Conservation (phyloP, 352 stramenopile species). For the Phytophthora litchii region DNA sequence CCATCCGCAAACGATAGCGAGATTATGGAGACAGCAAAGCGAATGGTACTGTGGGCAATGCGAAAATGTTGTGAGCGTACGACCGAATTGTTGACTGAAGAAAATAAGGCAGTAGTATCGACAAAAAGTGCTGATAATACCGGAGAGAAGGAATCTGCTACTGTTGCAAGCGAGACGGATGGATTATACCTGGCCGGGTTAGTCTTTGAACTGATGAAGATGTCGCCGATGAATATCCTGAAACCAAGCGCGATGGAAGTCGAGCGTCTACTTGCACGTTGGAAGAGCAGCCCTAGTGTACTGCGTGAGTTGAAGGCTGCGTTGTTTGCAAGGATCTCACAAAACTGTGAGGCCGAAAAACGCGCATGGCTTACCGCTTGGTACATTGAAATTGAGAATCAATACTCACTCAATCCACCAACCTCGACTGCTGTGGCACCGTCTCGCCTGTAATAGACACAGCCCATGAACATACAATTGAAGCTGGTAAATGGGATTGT, state of each 20-base stretch:
- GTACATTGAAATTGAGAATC: constrained; percentile 54
- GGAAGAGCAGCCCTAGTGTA: constrained; percentile 20
- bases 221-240: constrained; percentile 55
- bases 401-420: constrained; percentile 31
- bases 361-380: constrained; percentile 66
- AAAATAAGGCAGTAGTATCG: constrained; percentile 12
- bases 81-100: constrained; percentile 28
- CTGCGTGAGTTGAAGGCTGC: constrained; percentile 42
- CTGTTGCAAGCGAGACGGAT: constrained; percentile 23
- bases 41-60: constrained; percentile 58
- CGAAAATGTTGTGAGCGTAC: constrained; percentile 46
- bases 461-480: not conserved
- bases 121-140: not conserved
- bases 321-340: constrained; percentile 52
- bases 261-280: constrained; percentile 41
- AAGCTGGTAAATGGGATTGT: constrained; percentile 1
- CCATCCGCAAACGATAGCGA: constrained; percentile 7
- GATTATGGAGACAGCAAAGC: constrained; percentile 22
- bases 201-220: constrained; percentile 70
- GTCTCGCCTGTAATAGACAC: constrained; percentile 28
- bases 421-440: not conserved
- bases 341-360: constrained; percentile 66
- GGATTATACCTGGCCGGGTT: constrained; percentile 58
- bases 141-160: not conserved
- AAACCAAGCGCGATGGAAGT: constrained; percentile 43